phyloP scores from a whole-genome alignment of 2,329 filamentous ascomycete species.

The Pseudocercospora cruenta region DNA sequence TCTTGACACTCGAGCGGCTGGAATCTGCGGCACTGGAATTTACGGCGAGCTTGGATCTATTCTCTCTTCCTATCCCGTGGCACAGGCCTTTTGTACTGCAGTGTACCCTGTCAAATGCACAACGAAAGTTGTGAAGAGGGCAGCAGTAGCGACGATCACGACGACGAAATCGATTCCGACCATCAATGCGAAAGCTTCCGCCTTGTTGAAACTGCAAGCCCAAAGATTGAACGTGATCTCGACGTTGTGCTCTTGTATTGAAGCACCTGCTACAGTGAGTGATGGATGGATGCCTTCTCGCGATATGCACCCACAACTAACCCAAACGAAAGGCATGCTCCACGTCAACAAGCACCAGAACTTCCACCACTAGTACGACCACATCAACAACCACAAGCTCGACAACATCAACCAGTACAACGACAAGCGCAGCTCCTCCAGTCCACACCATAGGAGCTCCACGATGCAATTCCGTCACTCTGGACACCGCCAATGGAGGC shows the following conservation, averaged over 20 bases:
- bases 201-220: background rate
- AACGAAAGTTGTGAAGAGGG: background rate
- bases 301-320: background rate
- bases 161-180: background rate
- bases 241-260: background rate
- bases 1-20: background rate
- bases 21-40: background rate
- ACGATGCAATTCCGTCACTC: no score
- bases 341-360: no score
- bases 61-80: background rate
- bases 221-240: background rate
- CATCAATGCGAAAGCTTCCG: background rate
- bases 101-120: background rate
- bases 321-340: no score
- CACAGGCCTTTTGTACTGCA: background rate
- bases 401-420: no score
- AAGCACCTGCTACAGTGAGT: background rate
- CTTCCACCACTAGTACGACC: no score
- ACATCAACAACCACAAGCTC: no score
- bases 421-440: no score
- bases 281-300: background rate
- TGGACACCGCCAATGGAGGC: no score
- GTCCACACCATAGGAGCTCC: no score
- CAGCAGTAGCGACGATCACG: background rate
- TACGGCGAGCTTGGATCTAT: background rate